A percentile compares a stretch with the other conserved stretches of the same genome.
phyloP scores from a whole-genome alignment of 164 flowering plant genomes.

The Macadamia tetraphylla region DNA sequence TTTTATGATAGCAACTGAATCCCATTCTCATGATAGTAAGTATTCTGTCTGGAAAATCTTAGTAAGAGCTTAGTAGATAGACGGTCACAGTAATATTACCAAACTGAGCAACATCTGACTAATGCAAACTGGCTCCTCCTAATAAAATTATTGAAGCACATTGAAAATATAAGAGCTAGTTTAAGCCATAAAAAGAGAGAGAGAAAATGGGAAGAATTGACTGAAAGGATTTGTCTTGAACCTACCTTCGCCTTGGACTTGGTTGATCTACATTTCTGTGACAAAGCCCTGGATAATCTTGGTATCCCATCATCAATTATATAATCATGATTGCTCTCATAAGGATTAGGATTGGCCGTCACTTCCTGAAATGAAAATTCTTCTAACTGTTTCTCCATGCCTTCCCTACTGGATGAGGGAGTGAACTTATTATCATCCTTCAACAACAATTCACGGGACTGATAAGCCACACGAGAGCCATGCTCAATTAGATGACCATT shows the following conservation, averaged over 20 bases:
- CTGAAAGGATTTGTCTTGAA: conserved; percentile 5
- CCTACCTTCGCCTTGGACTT: conserved; percentile 64
- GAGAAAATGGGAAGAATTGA: background rate
- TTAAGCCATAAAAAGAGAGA: background rate
- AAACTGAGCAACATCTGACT: background rate
- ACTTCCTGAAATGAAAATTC: conserved; percentile 49
- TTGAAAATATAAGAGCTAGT: background rate
- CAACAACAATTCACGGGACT: conserved; percentile 28
- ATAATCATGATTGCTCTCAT: conserved; percentile 24
- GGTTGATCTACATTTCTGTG: conserved; percentile 44
- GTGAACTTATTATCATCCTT: conserved; percentile 22
- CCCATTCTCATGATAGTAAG: background rate
- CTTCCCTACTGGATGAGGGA: conserved; percentile 25
- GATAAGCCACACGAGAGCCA: conserved; percentile 31
- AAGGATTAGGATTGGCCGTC: conserved; percentile 8
- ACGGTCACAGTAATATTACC: background rate
- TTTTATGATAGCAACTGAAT: background rate
- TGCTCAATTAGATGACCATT: conserved; percentile 36
- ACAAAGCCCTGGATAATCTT: conserved; percentile 48
- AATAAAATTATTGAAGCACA: background rate
- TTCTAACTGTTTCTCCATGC: conserved; percentile 33
- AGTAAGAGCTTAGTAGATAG: too few species aligned
- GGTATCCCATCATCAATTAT: conserved; percentile 60
- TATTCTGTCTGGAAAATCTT: background rate
- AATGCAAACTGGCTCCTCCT: background rate